Evolutionary conservation across 257 asterid species (phyloP).

Genomic region (Haberlea rhodopensis): DNA sequence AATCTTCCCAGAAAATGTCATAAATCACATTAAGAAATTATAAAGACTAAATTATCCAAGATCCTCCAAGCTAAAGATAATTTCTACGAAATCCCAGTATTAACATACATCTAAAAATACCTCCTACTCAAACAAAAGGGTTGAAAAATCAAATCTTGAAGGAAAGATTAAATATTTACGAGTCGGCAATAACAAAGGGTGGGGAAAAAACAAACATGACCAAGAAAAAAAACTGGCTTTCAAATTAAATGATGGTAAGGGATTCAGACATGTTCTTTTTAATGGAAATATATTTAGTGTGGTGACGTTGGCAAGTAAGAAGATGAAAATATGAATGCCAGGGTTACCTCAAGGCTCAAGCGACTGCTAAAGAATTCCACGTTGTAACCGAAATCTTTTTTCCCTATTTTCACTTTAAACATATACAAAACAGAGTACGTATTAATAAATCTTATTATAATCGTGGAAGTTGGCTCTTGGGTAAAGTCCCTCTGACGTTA

Average conservation of each 20-base stretch:
- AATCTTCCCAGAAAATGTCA: not conserved
- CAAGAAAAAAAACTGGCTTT: not conserved
- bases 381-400: not conserved
- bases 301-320: not conserved
- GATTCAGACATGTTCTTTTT: not conserved
- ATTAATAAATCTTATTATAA: too few relatives aligned
- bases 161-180: not conserved
- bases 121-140: not conserved
- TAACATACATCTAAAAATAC: not conserved
- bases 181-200: not conserved
- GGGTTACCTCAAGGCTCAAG: not conserved
- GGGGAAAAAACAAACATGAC: not conserved
- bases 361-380: not conserved
- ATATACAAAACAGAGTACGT: not conserved
- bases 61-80: not conserved
- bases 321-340: not conserved
- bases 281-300: not conserved
- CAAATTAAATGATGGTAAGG: not conserved
- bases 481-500: too few relatives aligned
- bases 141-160: not conserved
- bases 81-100: not conserved
- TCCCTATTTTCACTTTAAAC: not conserved
- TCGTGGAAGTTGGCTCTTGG: not conserved
- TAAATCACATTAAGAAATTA: not conserved
- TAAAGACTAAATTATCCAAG: not conserved